Evolutionary conservation across 306 rosid species (phyloP).

Genomic region (Fagus sylvatica): DNA sequence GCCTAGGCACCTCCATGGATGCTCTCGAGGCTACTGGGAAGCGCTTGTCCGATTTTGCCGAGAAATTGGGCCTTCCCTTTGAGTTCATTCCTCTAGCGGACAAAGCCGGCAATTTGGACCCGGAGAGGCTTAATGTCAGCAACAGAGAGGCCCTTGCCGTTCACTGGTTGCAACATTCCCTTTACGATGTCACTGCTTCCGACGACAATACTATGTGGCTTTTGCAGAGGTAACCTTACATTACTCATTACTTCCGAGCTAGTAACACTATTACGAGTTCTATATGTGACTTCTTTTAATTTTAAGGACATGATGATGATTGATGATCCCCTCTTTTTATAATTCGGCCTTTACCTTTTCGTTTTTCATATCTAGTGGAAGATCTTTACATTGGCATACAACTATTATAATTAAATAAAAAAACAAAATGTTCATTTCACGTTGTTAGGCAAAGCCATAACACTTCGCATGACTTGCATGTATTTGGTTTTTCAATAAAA

Average conservation of each 20-base stretch:
- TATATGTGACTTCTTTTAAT: neutral
- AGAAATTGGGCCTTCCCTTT: slow-evolving; percentile 84
- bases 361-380: neutral
- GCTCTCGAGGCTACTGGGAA: slow-evolving; percentile 92
- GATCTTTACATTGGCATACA: neutral
- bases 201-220: slow-evolving; percentile 90
- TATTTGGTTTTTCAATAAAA: too few relatives aligned
- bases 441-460: neutral
- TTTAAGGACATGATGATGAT: neutral
- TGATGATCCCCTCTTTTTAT: too few relatives aligned
- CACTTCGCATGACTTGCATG: too few relatives aligned
- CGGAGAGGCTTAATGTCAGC: slow-evolving; percentile 66
- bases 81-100: slow-evolving; percentile 88
- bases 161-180: slow-evolving; percentile 97
- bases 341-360: neutral
- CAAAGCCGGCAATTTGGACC: slow-evolving; percentile 80
- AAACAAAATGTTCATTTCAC: neutral
- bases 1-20: slow-evolving; percentile 83
- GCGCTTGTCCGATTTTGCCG: slow-evolving; percentile 80
- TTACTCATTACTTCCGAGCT: too few relatives aligned
- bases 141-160: slow-evolving; percentile 96
- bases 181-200: slow-evolving; percentile 93
- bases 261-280: too few relatives aligned
- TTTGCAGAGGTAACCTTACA: slow-evolving; percentile 66
- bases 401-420: neutral